Evolutionary conservation across 352 stramenopile species (phyloP), one percentile per base, ranked within the genome.

Genomic region (Phytopythium delawarense): DNA sequence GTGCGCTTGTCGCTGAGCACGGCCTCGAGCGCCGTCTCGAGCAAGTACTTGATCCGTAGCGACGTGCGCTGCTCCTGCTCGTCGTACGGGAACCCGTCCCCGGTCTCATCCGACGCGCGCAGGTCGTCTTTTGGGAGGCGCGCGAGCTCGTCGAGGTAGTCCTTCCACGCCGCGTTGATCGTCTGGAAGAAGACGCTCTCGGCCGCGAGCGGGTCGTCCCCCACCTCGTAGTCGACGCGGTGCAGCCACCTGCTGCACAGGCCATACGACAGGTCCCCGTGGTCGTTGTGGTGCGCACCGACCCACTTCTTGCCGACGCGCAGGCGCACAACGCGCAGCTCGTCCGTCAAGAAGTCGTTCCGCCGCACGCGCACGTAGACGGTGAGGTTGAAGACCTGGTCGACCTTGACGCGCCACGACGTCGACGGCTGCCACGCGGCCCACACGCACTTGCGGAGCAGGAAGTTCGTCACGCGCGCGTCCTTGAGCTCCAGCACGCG

Each of bases 271-370:
- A 88, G 71, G 23, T 66, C 37, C 1, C 46, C 37, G 8, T 74
- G 62, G 30, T 86, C 82, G 46, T 88, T 67, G 60, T 87, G 79
- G 52, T 91, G 79, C 11, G 79, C 71, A 7, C 81, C 81, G 30
- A 89, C 70, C 81, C 81, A 91, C 51, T 88, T 89, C 42, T 65
- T 72, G 13, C 79, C 81, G 9, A 89, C 69, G 6, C 81, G 76
- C 48, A 91, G 62, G 16, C 69, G 67, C 23, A 89, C 69, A 15
- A 88, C 55, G 12, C 75, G 76, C n/a, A 81, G 67, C 20, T 84
- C 77, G 9, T 69, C 69, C 4, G 79, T 89, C 6, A 89, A 58
- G 42, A 86, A 89, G 0, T 76, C 81, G 34, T 88, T 63, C 35
- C 72, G 51, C 2, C 78, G 71, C 25, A 77, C 37, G 8, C 57